Conservation (phyloP, 73 alveolate species). For the Tetrahymena borealis region DNA sequence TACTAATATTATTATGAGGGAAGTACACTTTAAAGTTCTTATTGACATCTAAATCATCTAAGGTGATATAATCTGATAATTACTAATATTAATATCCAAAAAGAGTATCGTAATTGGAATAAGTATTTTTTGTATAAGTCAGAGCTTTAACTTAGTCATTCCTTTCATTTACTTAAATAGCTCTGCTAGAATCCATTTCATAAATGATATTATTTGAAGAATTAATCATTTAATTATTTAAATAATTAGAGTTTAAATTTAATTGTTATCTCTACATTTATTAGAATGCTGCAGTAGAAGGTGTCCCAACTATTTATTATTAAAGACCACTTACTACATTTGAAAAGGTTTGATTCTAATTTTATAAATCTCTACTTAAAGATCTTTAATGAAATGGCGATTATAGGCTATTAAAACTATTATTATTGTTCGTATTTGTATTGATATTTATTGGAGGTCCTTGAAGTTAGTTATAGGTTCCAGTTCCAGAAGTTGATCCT, state of each 20-base stretch:
- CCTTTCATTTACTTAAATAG: neutral
- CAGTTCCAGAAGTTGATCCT: neutral
- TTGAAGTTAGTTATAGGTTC: neutral
- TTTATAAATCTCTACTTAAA: neutral
- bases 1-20: neutral
- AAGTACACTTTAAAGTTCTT: neutral
- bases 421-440: neutral
- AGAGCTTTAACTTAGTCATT: neutral
- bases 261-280: neutral
- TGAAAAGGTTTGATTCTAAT: neutral
- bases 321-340: neutral
- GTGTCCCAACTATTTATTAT: neutral
- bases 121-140: neutral
- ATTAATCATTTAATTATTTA: neutral
- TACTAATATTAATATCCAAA: neutral
- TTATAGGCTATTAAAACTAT: neutral
- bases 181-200: neutral
- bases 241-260: neutral
- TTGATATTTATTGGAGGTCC: neutral
- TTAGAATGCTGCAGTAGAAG: neutral
- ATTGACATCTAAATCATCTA: neutral
- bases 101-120: neutral
- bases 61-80: neutral
- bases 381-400: neutral
- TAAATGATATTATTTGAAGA: neutral